Evolutionary conservation across 805 yeast genomes (phyloP).

Genomic region (Cyberlindnera samutprakarnensis): DNA sequence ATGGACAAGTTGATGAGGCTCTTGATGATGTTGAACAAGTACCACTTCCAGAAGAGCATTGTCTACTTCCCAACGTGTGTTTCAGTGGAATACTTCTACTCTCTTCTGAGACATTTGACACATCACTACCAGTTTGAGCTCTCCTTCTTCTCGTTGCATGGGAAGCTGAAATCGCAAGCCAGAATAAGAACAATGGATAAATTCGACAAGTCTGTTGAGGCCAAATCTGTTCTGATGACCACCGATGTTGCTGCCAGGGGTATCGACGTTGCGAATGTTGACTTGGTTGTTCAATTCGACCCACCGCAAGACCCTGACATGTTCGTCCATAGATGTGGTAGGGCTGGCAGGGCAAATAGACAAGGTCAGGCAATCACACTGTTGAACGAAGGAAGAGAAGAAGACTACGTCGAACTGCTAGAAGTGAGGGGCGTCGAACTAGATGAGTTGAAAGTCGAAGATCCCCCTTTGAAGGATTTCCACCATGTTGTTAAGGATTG

Average conservation of each 20-base stretch:
- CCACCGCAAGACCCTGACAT: constrained; percentile 92
- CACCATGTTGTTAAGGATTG: constrained; percentile 34
- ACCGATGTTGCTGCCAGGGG: constrained; percentile 99
- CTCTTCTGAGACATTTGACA: constrained; percentile 38
- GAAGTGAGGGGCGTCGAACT: constrained; percentile 58
- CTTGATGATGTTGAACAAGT: constrained; percentile 42
- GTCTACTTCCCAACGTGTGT: constrained; percentile 91
- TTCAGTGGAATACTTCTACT: constrained; percentile 71
- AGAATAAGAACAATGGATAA: constrained; percentile 62
- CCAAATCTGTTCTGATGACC: constrained; percentile 65
- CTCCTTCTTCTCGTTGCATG: constrained; percentile 72
- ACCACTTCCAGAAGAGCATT: constrained; percentile 68
- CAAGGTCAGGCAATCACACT: constrained; percentile 74
- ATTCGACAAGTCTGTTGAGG: constrained; percentile 32
- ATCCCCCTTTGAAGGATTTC: constrained; percentile 6
- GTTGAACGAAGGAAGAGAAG: constrained; percentile 69
- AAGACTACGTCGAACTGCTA: constrained; percentile 75
- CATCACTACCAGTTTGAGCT: constrained; percentile 24
- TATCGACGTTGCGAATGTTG: constrained; percentile 91
- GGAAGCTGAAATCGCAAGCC: constrained; percentile 77
- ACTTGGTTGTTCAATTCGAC: constrained; percentile 85
- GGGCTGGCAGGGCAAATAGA: constrained; percentile 90
- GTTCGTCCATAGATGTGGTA: constrained; percentile 89
- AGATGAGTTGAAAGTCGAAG: constrained; percentile 26
- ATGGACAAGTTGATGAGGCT: constrained; percentile 53